Base-by-base conservation (phyloP, 1,284 basidiomycete species). In the Trametes polyzona region DNA sequence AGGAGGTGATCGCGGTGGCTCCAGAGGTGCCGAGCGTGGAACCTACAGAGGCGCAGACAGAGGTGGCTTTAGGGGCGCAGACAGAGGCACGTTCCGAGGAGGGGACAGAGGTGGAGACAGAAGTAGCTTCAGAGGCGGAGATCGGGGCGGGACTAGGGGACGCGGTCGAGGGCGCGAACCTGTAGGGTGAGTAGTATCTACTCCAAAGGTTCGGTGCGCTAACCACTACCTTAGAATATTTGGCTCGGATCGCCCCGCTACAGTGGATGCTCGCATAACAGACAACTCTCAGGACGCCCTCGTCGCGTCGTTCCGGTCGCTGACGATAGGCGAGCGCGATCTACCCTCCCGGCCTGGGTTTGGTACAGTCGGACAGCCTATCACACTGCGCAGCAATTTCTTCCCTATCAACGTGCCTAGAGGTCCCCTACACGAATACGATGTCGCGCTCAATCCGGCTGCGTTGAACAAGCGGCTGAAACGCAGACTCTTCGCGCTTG, bases 331-430 rank as follows among this genome's bases (percentile, higher is more conserved):
- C 1, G 65, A 75, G 1, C 74, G 76, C 37, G 81, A 84, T 11
- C 76, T 90, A 40, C 90, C 91, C 12, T 62, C 81, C 7, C 84
- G 90, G 23, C 88, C 88, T 14, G 84, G 78, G 55, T 89, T 84
- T 68, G 91, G 90, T 4, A 84, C 76, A 0, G 65, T 63, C 1
- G 90, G 90, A 8, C 78, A 52, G 11, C 59, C 71, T 29, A 83
- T 91, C 71, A 86, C 81, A 61, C 75, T 92, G 35, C 83, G 90
- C 12, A 77, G 88, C 12, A 92, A 92, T 63, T 90, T 86, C 74
- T 92, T 92, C 72, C 83, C 89, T 1, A 77, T 92, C 17, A 77
- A 76, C 37, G 73, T 89, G 16, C 84, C 86, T 1, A 83, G 84
- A 49, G 80, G 76, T 0, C 79, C 83, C 0, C 64, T 90, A 10